Percentiles rank a stretch among this genome's conserved stretches.
These are phyloP conservation scores for Crepidotus variabilis DNA, from an alignment of 768 basidiomycete species.

Conservation along the genomic window DNA sequence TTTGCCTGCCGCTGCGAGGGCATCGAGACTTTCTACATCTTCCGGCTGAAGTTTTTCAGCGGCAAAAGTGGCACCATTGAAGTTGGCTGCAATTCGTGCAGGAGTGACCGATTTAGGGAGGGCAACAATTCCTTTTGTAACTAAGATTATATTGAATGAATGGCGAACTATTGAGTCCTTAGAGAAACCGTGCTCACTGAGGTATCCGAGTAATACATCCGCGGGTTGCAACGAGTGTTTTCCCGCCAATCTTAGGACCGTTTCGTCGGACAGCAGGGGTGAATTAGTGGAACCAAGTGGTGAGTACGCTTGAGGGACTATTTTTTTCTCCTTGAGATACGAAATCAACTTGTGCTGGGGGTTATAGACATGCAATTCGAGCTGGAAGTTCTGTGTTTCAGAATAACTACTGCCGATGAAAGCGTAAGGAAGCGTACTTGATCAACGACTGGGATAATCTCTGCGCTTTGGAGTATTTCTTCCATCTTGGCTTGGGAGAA, in stretches of 20 bases:
- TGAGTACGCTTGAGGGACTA: conserved; percentile 76
- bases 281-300: conserved; percentile 71
- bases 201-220: conserved; percentile 60
- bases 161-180: not conserved
- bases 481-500: conserved; percentile 66
- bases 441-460: conserved; percentile 68
- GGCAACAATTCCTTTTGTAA: conserved; percentile 59
- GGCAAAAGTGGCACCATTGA: conserved; percentile 47
- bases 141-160: conserved; percentile 25
- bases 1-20: conserved; percentile 55
- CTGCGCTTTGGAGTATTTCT: conserved; percentile 62
- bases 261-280: conserved; percentile 62
- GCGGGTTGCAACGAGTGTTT: conserved; percentile 51
- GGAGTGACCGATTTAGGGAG: conserved; percentile 80
- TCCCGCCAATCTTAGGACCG: conserved; percentile 53
- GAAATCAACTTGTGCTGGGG: conserved; percentile 65
- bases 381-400: conserved; percentile 30
- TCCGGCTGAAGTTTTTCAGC: conserved; percentile 39
- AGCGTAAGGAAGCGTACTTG: conserved; percentile 42
- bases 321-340: conserved; percentile 62
- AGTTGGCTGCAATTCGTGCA: conserved; percentile 59
- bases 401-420: conserved; percentile 2
- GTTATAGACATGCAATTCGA: conserved; percentile 74
- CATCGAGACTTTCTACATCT: conserved; percentile 56
- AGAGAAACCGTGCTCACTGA: conserved; percentile 37